Evolutionary conservation across 2,329 filamentous ascomycete species (phyloP).

Genomic region (Aspergillus transmontanensis): DNA sequence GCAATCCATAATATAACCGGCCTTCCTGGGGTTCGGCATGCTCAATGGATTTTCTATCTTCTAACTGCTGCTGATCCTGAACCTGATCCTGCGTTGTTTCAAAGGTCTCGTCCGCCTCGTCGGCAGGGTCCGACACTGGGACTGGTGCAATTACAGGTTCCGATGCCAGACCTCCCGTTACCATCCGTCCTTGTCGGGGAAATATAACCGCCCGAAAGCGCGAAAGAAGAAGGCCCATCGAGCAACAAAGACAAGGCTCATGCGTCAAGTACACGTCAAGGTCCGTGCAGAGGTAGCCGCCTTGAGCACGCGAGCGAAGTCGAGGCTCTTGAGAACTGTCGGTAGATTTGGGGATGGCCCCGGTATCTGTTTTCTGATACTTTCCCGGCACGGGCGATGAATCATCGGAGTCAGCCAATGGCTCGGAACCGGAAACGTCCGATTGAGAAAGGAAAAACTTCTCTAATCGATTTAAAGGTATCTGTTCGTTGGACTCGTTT

Average conservation of each 20-base stretch:
- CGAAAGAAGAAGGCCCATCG: slow-evolving; percentile 93
- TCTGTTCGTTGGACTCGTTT: slow-evolving; percentile 16
- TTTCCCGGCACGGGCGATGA: slow-evolving; percentile 18
- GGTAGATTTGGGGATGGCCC: slow-evolving; percentile 17
- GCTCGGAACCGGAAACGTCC: slow-evolving; percentile 51
- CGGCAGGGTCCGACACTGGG: not conserved
- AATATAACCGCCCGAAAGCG: slow-evolving; percentile 87
- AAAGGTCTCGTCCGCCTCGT: slow-evolving; percentile 14
- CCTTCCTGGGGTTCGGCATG: not conserved
- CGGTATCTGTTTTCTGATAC: slow-evolving; percentile 19
- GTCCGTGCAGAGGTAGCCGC: slow-evolving; percentile 91
- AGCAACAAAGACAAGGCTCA: slow-evolving; percentile 95
- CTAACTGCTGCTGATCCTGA: slow-evolving; percentile 21
- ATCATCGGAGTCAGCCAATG: slow-evolving; percentile 28
- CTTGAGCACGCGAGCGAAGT: slow-evolving; percentile 69
- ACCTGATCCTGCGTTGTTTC: slow-evolving; percentile 28
- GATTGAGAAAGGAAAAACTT: slow-evolving; percentile 48
- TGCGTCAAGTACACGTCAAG: slow-evolving; percentile 93
- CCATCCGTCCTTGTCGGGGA: slow-evolving; percentile 64
- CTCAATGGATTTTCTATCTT: not conserved
- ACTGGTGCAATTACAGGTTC: slow-evolving; percentile 52
- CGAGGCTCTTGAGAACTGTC: slow-evolving; percentile 43
- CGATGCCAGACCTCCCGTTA: slow-evolving; percentile 80
- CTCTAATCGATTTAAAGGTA: slow-evolving; percentile 31
- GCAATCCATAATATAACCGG: slow-evolving; percentile 57